phyloP scores from a whole-genome alignment of 495 filamentous ascomycete species.

The Penicillium cataractarum region DNA sequence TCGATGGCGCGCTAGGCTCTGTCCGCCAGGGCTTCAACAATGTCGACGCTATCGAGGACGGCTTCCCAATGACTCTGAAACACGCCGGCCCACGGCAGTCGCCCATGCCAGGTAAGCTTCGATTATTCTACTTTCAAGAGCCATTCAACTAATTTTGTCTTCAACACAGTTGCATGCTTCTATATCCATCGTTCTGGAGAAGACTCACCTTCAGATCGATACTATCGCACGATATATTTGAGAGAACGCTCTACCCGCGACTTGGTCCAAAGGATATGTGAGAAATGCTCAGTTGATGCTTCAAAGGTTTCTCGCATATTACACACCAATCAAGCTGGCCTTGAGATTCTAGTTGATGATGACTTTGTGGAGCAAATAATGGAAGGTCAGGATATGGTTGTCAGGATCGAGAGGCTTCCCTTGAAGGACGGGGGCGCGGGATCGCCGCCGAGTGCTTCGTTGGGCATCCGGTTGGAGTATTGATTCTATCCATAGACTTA shows the following conservation, averaged over 20 bases:
- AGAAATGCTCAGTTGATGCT: background rate
- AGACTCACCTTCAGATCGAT: background rate
- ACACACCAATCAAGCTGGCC: background rate
- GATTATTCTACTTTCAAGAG: background rate
- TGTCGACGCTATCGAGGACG: background rate
- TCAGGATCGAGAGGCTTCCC: background rate
- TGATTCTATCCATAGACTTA: background rate
- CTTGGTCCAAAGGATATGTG: background rate
- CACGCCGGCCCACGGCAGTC: background rate
- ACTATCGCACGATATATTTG: background rate
- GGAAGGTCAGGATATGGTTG: background rate
- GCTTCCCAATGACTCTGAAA: background rate
- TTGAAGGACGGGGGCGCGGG: background rate
- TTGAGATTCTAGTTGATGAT: background rate
- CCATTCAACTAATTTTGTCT: background rate
- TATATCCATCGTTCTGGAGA: background rate
- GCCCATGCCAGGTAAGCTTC: background rate
- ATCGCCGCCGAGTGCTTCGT: background rate
- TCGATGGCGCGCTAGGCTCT: background rate
- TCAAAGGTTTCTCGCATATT: background rate
- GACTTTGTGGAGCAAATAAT: background rate
- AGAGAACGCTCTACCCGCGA: background rate
- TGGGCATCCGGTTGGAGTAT: background rate
- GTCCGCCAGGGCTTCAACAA: background rate
- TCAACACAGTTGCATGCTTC: background rate